Base-by-base conservation (phyloP, 352 stramenopile species). In the Phytophthora pisi region DNA sequence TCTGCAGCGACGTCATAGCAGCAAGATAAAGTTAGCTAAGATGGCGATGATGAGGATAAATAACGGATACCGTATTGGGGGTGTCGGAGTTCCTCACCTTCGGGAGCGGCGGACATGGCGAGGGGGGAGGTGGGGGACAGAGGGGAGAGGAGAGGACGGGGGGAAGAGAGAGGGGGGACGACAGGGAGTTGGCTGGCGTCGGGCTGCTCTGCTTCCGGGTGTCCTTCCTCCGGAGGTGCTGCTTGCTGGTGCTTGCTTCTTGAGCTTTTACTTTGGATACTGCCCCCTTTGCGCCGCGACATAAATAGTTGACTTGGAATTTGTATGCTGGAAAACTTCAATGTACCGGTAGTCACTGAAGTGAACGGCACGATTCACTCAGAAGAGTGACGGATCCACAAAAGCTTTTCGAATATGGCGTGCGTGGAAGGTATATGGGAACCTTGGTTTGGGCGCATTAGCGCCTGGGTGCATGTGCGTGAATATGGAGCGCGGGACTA, bases 31-130 rank as follows among this genome's bases (percentile, higher is more conserved):
- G 28, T 57, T 51, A 6, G 11, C 5, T 9, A 11, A 51, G 28
- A 40, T 45, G 20, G 20, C 20, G 38, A 45, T 15, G 13, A 42
- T 15, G 31, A 38, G 9, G 11, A 42, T 42, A 45, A 45, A 45
- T 18, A 45, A 45, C 38, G 38, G 38, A 45, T 45, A 45, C 10
- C 20, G 20, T 45, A 11, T 38, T 18, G 13, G 38, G 15, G 3
- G 38, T 16, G 10, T 42, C 34, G 34, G 34, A 20, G n/a, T 15
- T n/a, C 8, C n/a, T 23, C 43, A 50, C 65, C 69, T 75, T 72
- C 66, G n/a, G 67, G 54, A 42, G 66, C 45, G 58, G 66, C 24
- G 36, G 71, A 75, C 71, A 78, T 78, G 66, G 58, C 30, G 28
- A 13, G 26, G 61, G 26, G 50, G 58, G 40, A 15, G 45, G 38